Percentiles rank a stretch among this genome's conserved stretches.
Conservation (phyloP, 495 filamentous ascomycete species). For the Podospora pseudocomata region DNA sequence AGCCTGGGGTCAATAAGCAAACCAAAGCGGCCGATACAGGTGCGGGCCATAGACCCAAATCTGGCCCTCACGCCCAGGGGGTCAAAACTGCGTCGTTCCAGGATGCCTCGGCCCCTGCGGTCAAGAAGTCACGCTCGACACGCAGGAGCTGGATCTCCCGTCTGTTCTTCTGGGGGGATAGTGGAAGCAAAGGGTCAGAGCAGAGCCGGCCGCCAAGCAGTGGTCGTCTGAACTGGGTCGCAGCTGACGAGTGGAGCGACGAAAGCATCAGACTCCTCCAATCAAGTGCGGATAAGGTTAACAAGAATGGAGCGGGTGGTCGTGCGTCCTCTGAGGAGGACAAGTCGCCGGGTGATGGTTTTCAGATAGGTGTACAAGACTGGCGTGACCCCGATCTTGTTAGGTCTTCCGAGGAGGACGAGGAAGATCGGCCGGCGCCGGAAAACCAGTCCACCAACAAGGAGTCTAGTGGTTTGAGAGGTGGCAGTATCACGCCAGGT, state of each 20-base stretch:
- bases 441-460: slow-evolving; percentile 8
- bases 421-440: slow-evolving; percentile 16
- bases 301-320: slow-evolving; percentile 27
- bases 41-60: slow-evolving; percentile 4
- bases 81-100: slow-evolving; percentile 11
- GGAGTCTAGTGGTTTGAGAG: slow-evolving; percentile 10
- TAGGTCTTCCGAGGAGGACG: slow-evolving; percentile 21
- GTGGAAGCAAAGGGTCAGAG: slow-evolving; percentile 39
- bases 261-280: slow-evolving; percentile 41
- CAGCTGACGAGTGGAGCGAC: slow-evolving; percentile 65
- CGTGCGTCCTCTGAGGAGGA: slow-evolving; percentile 19
- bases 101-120: slow-evolving; percentile 12
- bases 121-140: slow-evolving; percentile 10
- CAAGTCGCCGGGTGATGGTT: slow-evolving; percentile 56
- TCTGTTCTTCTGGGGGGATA: slow-evolving; percentile 48
- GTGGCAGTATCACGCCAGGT: slow-evolving; percentile 33
- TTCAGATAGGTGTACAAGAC: slow-evolving; percentile 89
- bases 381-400: slow-evolving; percentile 86
- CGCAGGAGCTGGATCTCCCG: slow-evolving; percentile 53
- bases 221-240: slow-evolving; percentile 75
- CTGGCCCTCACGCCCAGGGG: neutral
- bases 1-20: slow-evolving; percentile 40
- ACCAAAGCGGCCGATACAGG: slow-evolving; percentile 28
- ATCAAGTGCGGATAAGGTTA: slow-evolving; percentile 34
- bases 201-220: slow-evolving; percentile 74